Base-by-base conservation (phyloP, 148 eudicot species). In the Mesembryanthemum crystallinum region DNA sequence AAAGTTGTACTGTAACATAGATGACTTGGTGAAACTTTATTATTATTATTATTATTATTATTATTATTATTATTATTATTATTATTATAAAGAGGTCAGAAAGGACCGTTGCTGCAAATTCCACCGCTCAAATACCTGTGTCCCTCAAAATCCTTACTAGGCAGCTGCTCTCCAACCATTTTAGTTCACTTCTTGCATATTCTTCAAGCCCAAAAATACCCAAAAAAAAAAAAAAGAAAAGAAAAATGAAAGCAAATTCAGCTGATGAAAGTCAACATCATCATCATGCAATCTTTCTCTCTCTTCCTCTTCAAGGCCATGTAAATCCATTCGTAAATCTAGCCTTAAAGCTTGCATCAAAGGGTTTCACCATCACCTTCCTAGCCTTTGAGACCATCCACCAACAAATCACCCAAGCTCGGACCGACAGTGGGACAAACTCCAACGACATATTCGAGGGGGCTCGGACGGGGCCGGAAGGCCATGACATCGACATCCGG, bases 331-430 rank as follows among this genome's bases (percentile, higher is more conserved):
- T 82, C 29, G 83, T 85, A 43, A 80, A 88, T 60, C 83, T 91
- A 15, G 87, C 97, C 23, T 79, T 82, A 51, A 90, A 84, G 75
- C 92, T 92, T 5, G 96, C 97, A 47, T 82, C 86, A 13, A 80
- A 52, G 58, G 90, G 89, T 68, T 84, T 90, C 83, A 89, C 90
- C 54, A 82, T 90, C 70, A 89, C 98, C 23, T 90, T 90, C 84
- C 64, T 92, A 76, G 87, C 85, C 86, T 89, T 89, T 60, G 86
- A 89, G 1, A 76, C 67, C 72, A 69, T 85, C 27, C 96, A 92
- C 81, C 86, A 89, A 74, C 71, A 79, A 1, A 80, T 83, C 17
- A 59, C 84, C 75, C 59, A 29, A 51, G 79, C 87, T 58, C 55
- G 63, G 33, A 25, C 35, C 29, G 61, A 2, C 49, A 45, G 14